Base-by-base conservation (phyloP, 202 grass and related monocot species). In the Cymbopogon flexuosus region DNA sequence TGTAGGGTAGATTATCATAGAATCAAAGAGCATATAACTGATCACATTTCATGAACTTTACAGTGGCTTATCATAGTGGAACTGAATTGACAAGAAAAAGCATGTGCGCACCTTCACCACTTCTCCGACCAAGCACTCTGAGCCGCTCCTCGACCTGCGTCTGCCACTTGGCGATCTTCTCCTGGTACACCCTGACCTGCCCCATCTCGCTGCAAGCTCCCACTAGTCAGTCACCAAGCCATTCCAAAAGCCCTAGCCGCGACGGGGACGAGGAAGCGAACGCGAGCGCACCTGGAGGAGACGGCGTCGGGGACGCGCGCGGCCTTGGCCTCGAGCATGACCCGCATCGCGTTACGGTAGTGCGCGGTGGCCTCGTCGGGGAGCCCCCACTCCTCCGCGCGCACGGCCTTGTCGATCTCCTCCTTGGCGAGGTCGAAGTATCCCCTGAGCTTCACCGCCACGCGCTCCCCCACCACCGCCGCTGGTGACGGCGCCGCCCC, bases 361-460 rank as follows among this genome's bases (percentile, higher is more conserved):
- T 94, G 90, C 10, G 86, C 76, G 18, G 87, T 30, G 43, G 95
- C 95, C 61, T 95, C 92, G 12, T 93, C 90, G 9, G 88, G 75
- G 69, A 93, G 78, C 0, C 90, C 88, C 90, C 92, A 93, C 86
- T 98, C 95, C 88, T 98, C 95, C 31, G 90, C 85, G 67, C 90
- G 90, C 40, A 98, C 82, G 42, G 95, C 95, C 85, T 94, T 98
- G 72, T 98, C 88, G 86, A 94, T 98, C 90, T 93, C 90, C 88
- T 98, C 88, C 80, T 98, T 98, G 54, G 95, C 95, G 68, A 98
- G 84, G 31, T 94, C 95, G 84, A 98, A 98, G 84, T 98, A 98
- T 3, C 92, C 95, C 90, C 73, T 94, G 35, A 98, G 88, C 87
- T 93, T 98, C 52, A 98, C 72, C 36, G 86, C 92, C 43, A 91